Percentiles rank a stretch among this genome's conserved stretches.
These are phyloP conservation scores for Hanseniaspora nectarophila DNA, from an alignment of 805 yeast species.

Conservation along the genomic window DNA sequence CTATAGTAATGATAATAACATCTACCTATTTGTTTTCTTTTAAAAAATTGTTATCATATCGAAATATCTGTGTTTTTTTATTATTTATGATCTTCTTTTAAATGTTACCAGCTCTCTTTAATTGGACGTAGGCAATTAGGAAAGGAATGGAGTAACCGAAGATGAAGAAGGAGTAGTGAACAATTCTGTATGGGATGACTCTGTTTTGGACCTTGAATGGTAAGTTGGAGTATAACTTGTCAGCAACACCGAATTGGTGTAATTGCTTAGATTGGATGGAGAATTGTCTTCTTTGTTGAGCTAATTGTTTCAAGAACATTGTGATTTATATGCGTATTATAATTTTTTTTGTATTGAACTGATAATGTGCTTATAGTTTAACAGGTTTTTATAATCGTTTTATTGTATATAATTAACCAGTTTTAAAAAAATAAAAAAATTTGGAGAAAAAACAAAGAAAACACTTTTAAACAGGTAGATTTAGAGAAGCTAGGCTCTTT, in stretches of 20 bases:
- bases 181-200: constrained; percentile 73
- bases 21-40: not conserved
- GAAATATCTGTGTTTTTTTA: not conserved
- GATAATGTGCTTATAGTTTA: not conserved
- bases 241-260: constrained; percentile 35
- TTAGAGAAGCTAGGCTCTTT: no score
- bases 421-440: no score
- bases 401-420: no score
- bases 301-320: constrained; percentile 14
- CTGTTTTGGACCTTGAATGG: constrained; percentile 93
- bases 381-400: not conserved
- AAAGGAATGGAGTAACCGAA: constrained; percentile 67
- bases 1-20: not conserved
- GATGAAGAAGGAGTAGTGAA: constrained; percentile 70
- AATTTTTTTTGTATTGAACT: not conserved
- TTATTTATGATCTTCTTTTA: constrained; percentile 19
- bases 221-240: constrained; percentile 72
- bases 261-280: constrained; percentile 16
- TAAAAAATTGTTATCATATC: not conserved
- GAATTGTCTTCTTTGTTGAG: constrained; percentile 16
- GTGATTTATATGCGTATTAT: not conserved
- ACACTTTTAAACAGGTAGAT: no score
- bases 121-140: constrained; percentile 64
- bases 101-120: constrained; percentile 70
- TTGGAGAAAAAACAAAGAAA: no score